Base-by-base conservation (phyloP, 495 filamentous ascomycete species). In the Staphylotrichum longicolle region DNA sequence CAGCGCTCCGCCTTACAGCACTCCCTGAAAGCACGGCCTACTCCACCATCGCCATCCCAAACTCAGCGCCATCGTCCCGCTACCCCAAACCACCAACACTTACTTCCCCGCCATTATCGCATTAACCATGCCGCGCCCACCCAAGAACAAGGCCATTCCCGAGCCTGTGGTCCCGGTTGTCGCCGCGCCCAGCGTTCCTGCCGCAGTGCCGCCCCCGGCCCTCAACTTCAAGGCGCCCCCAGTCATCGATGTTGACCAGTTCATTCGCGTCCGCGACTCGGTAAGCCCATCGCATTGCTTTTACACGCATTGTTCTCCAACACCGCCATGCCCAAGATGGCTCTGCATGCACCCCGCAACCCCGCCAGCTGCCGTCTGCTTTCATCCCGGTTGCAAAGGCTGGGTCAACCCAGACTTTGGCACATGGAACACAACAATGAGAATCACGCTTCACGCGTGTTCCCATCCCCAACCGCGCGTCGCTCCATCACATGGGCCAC, bases 221-320 rank as follows among this genome's bases (percentile, higher is more conserved):
- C 52, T 52, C 48, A 48, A 41, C 47, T 56, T 58, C 50, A 68
- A 69, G 60, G 68, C 71, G 42, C 71, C 68, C 40, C 73, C 70
- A 35, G 75, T 76, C 30, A 79, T 82, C 54, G 78, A 80, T 32
- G 70, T 76, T 44, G 77, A 78, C 20, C 74, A 79, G 46, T 82
- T 82, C 57, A 72, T 80, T 49, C 71, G 77, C 58, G 78, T 82
- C 44, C 74, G 79, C 42, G 79, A 82, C 57, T 79, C 77, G 42
- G 79, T 82, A 77, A 79, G 79, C 15, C 53, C 20, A 27, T 27
- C 20, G 20, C 20, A 4, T 12, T 12, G 15, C 35, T 42, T 52
- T 5, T 39, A 10, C 20, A 12, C n/a, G 14, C 50, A n/a, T n/a
- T 33, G 34, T 4, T 52, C 30, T 33, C 27, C 47, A 33, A 4